Conservation (phyloP, 495 filamentous ascomycete genomes). For the Terfezia boudieri region DNA sequence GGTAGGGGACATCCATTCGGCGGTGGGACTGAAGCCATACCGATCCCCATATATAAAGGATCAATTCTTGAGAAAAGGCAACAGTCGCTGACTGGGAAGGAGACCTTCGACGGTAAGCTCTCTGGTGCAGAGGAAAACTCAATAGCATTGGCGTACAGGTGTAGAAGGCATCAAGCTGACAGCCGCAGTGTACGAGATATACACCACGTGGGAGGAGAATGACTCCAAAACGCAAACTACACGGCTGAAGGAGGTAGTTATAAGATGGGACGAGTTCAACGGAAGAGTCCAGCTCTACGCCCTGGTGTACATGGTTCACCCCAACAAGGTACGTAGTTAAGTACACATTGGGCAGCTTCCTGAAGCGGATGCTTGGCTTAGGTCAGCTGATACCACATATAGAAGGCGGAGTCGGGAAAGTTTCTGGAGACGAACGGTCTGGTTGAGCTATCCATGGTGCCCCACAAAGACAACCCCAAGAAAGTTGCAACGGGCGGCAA, state of each 20-base stretch:
- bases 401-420: neutral
- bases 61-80: neutral
- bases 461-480: neutral
- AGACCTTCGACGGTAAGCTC: neutral
- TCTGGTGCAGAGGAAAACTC: neutral
- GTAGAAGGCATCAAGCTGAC: neutral
- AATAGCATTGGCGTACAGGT: no score
- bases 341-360: neutral
- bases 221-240: neutral
- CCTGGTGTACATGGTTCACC: neutral
- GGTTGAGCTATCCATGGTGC: neutral
- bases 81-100: neutral
- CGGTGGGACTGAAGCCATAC: neutral
- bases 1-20: neutral
- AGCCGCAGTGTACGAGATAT: neutral
- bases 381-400: neutral
- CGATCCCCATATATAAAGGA: neutral
- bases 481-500: neutral
- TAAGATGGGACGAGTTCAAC: neutral
- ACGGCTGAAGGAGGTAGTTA: neutral
- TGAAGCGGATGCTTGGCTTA: neutral
- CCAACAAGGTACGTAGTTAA: neutral
- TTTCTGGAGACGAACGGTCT: neutral
- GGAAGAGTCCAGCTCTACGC: neutral
- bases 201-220: neutral